Conservation (phyloP, 129 eudicot species). For the Dittrichia graveolens region DNA sequence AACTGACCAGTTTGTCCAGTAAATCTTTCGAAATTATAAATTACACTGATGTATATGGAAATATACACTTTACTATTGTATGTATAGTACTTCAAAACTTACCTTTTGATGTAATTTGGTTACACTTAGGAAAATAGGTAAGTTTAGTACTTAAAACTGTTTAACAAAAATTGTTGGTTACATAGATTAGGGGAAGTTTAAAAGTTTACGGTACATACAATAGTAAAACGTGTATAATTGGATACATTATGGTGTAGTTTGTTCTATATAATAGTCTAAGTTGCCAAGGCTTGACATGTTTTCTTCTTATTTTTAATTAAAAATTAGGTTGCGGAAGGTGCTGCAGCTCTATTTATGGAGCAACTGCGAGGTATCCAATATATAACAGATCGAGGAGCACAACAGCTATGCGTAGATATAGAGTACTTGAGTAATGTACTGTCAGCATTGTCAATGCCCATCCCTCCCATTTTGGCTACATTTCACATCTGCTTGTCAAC, state of each 20-base stretch:
- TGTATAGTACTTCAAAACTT: neutral
- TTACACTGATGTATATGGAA: too few relatives aligned
- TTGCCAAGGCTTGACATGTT: neutral
- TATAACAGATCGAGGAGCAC: slow-evolving; percentile 94
- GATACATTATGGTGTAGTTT: neutral
- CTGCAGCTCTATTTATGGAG: slow-evolving; percentile 86
- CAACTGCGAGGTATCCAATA: slow-evolving; percentile 87
- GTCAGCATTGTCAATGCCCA: slow-evolving; percentile 94
- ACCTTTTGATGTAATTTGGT: too few relatives aligned
- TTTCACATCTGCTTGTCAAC: slow-evolving; percentile 84
- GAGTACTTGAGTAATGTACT: slow-evolving; percentile 92
- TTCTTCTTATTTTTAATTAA: neutral
- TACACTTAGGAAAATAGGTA: too few relatives aligned
- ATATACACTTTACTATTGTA: too few relatives aligned
- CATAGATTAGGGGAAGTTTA: too few relatives aligned
- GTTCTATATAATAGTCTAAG: neutral
- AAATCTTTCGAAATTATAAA: too few relatives aligned
- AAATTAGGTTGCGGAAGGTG: slow-evolving; percentile 95
- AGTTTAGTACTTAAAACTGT: too few relatives aligned
- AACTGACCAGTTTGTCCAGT: too few relatives aligned
- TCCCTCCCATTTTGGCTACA: slow-evolving; percentile 76
- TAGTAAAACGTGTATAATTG: too few relatives aligned
- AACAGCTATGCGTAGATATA: slow-evolving; percentile 83
- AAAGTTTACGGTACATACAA: too few relatives aligned
- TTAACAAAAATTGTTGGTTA: too few relatives aligned